A percentile compares a stretch with the other conserved stretches of the same genome.
These are phyloP conservation scores for Ustilago nuda DNA, from an alignment of 1,284 basidiomycete species.

Conservation along the genomic window DNA sequence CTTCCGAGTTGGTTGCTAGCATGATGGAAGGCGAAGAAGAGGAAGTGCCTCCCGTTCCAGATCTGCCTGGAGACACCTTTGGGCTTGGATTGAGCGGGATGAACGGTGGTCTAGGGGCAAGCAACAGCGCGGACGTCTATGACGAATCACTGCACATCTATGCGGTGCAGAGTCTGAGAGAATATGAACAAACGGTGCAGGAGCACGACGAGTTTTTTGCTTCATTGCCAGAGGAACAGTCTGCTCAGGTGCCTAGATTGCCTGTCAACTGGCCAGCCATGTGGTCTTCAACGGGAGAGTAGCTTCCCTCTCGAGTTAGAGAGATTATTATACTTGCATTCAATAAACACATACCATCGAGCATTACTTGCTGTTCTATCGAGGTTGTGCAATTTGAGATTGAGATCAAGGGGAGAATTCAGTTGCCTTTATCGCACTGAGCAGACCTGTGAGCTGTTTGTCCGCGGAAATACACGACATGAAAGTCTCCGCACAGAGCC, in stretches of 20 bases:
- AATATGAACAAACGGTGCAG: slow-evolving; percentile 65
- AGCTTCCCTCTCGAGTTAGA: too few species aligned
- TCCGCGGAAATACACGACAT: slow-evolving; percentile 1
- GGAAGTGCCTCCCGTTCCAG: slow-evolving; percentile 43
- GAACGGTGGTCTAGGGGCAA: slow-evolving; percentile 5
- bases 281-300: slow-evolving; percentile 53
- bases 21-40: slow-evolving; percentile 34
- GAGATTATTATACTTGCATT: neutral
- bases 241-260: slow-evolving; percentile 55
- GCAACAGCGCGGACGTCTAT: slow-evolving; percentile 38
- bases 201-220: slow-evolving; percentile 64
- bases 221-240: slow-evolving; percentile 45
- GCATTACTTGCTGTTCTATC: neutral
- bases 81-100: slow-evolving; percentile 30
- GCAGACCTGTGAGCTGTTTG: neutral
- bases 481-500: neutral
- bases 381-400: neutral
- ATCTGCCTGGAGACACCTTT: slow-evolving; percentile 33
- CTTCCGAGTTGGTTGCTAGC: slow-evolving; percentile 54
- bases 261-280: slow-evolving; percentile 59
- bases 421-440: too few species aligned
- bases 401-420: too few species aligned
- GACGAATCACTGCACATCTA: slow-evolving; percentile 59
- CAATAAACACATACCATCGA: neutral
- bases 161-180: slow-evolving; percentile 61